Percentiles rank a stretch among this genome's conserved stretches.
These are phyloP conservation scores for Tilletiaria anomala DNA, from an alignment of 1,284 basidiomycete species.

Conservation along the genomic window DNA sequence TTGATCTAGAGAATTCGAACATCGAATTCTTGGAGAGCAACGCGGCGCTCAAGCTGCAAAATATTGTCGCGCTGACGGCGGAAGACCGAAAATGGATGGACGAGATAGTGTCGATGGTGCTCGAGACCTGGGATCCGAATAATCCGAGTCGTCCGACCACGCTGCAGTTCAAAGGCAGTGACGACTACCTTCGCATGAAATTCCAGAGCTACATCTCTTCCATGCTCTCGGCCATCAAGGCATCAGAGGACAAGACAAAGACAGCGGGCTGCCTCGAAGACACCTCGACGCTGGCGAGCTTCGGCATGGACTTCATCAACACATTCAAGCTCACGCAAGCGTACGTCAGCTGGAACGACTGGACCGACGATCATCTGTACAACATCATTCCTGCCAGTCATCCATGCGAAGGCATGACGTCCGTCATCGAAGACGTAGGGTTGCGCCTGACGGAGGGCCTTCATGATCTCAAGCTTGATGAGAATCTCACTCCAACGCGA, in stretches of 20 bases:
- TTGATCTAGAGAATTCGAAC: slow-evolving; percentile 54
- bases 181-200: slow-evolving; percentile 31
- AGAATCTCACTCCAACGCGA: slow-evolving; percentile 31
- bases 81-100: slow-evolving; percentile 96
- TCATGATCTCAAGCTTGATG: slow-evolving; percentile 32
- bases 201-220: slow-evolving; percentile 31
- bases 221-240: slow-evolving; percentile 29
- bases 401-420: slow-evolving; percentile 32
- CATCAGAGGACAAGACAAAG: slow-evolving; percentile 12
- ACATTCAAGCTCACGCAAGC: slow-evolving; percentile 23
- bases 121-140: slow-evolving; percentile 31
- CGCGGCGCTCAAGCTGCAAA: slow-evolving; percentile 49
- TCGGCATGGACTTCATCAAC: slow-evolving; percentile 26
- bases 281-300: slow-evolving; percentile 7
- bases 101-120: slow-evolving; percentile 41
- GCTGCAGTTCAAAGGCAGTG: slow-evolving; percentile 36
- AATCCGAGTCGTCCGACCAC: slow-evolving; percentile 30
- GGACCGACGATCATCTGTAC: slow-evolving; percentile 32
- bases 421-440: slow-evolving; percentile 31
- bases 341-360: slow-evolving; percentile 19
- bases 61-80: slow-evolving; percentile 63
- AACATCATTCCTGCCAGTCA: slow-evolving; percentile 33
- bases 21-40: slow-evolving; percentile 14
- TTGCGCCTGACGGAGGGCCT: slow-evolving; percentile 29
- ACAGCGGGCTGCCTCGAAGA: background rate